Percentiles rank a stretch among this genome's conserved stretches.
These are phyloP conservation scores for Xanthoconium stramineum DNA, from an alignment of 768 basidiomycete species.

Conservation along the genomic window DNA sequence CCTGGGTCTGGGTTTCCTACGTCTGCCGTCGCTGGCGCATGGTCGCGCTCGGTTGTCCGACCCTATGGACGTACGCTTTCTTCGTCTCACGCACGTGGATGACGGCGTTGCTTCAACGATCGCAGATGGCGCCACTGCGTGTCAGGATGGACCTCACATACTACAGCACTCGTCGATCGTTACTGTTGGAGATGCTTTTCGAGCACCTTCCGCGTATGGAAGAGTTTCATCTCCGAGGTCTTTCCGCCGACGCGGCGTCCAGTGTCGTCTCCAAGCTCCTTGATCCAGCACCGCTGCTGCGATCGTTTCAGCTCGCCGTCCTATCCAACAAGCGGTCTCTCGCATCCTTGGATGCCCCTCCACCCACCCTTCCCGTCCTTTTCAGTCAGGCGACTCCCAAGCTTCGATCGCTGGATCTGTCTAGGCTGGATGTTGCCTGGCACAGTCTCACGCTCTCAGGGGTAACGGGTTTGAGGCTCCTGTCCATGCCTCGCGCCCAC, in stretches of 20 bases:
- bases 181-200: neutral
- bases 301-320: neutral
- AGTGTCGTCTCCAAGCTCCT: neutral
- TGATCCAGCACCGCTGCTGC: neutral
- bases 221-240: slow-evolving; percentile 1
- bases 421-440: neutral
- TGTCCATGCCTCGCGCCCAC: neutral
- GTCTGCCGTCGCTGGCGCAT: slow-evolving; percentile 1
- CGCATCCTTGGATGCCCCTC: neutral
- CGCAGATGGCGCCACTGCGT: neutral
- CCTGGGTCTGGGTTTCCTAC: neutral
- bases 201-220: neutral
- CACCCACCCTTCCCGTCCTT: neutral
- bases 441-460: neutral
- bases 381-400: neutral
- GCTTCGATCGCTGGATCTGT: neutral
- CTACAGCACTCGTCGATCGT: neutral
- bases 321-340: neutral
- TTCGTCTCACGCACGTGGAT: neutral
- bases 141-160: neutral
- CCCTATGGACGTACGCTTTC: slow-evolving; percentile 1
- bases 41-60: neutral
- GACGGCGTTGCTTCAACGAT: slow-evolving; percentile 1
- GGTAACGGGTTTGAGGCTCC: neutral
- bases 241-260: neutral